Conservation (phyloP, 768 basidiomycete genomes). For the Rhodotorula toruloides region DNA sequence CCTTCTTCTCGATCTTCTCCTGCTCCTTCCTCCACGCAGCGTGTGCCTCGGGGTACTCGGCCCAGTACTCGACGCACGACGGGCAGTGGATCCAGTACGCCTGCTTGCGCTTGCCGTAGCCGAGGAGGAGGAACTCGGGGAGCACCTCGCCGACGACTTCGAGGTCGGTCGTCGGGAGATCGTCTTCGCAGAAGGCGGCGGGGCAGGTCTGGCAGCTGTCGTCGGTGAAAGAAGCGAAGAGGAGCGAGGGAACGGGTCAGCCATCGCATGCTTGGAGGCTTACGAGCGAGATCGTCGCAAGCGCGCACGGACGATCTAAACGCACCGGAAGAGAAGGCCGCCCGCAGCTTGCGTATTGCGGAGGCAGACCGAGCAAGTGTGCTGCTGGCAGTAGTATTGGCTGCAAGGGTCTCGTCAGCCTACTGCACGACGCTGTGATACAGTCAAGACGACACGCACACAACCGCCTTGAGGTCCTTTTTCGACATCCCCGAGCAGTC, state of each 20-base stretch:
- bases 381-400: conserved; percentile 53
- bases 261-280: no score
- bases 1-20: conserved; percentile 3
- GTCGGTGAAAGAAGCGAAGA: background rate
- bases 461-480: conserved; percentile 42
- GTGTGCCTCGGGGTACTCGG: background rate
- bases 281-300: background rate
- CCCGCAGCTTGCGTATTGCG: conserved; percentile 54
- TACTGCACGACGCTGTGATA: background rate
- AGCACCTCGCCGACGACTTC: conserved; percentile 56
- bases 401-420: background rate
- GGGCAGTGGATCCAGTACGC: conserved; percentile 15
- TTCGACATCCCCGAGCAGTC: conserved; percentile 52
- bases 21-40: background rate
- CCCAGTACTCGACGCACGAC: conserved; percentile 5
- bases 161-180: conserved; percentile 53
- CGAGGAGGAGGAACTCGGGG: conserved; percentile 52
- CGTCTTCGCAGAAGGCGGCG: conserved; percentile 61
- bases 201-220: conserved; percentile 59
- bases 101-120: conserved; percentile 2
- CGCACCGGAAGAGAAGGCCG: conserved; percentile 59
- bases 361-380: conserved; percentile 52
- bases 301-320: background rate
- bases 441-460: background rate
- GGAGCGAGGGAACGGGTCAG: no score